Percentiles rank a stretch among this genome's conserved stretches.
These are phyloP conservation scores for Leccinum pallidistipes DNA, from an alignment of 1,284 basidiomycete genomes.

Conservation along the genomic window DNA sequence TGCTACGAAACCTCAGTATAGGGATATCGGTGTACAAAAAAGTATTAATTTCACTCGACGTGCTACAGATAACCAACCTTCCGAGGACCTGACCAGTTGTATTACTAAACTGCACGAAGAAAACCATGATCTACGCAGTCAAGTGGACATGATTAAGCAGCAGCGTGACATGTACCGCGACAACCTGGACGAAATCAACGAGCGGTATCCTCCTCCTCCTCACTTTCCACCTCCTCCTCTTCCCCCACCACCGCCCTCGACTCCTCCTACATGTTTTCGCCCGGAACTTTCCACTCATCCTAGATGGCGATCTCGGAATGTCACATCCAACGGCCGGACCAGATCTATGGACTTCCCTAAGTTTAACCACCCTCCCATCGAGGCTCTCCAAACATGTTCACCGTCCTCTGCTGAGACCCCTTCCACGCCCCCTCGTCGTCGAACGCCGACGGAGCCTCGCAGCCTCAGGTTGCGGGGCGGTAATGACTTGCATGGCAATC, in stretches of 20 bases:
- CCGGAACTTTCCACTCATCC: constrained; percentile 17
- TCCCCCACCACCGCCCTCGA: background rate
- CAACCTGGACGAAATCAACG: constrained; percentile 18
- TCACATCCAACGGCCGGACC: background rate
- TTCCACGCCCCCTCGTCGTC: constrained; percentile 3
- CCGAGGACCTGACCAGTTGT: constrained; percentile 13
- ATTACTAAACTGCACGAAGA: constrained; percentile 24
- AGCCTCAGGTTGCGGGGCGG: constrained; percentile 3
- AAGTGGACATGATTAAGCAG: constrained; percentile 11
- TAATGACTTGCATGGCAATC: background rate
- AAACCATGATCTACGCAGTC: constrained; percentile 12
- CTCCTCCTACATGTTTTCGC: background rate
- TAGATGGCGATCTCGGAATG: constrained; percentile 18
- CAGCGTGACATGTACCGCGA: constrained; percentile 13
- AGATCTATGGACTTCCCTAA: constrained; percentile 5
- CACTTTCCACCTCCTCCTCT: background rate
- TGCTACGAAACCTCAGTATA: constrained; percentile 17
- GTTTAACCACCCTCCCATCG: constrained; percentile 19
- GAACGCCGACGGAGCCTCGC: constrained; percentile 12
- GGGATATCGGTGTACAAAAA: constrained; percentile 29
- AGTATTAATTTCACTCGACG: constrained; percentile 21
- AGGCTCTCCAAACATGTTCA: constrained; percentile 13
- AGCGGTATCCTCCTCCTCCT: constrained; percentile 4
- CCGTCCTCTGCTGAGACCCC: constrained; percentile 13
- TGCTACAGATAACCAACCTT: constrained; percentile 1